Conservation (phyloP, 768 basidiomycete genomes). For the Phylloporus sp. region DNA sequence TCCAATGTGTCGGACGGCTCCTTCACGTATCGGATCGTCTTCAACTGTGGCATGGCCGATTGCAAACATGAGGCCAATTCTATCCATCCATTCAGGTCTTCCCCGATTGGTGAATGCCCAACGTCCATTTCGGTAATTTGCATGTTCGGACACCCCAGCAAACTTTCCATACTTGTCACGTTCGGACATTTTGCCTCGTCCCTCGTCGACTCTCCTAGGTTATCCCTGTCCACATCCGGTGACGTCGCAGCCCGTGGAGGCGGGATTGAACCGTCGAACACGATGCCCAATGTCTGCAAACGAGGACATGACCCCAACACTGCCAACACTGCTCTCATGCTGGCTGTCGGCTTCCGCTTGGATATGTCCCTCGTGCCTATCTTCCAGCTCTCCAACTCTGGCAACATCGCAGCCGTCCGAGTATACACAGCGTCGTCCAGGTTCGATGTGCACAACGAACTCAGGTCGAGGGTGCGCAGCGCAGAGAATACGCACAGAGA, state of each 20-base stretch:
- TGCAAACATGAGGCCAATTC: slow-evolving; percentile 8
- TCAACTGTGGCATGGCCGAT: slow-evolving; percentile 9
- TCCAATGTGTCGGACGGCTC: neutral
- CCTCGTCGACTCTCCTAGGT: neutral
- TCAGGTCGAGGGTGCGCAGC: slow-evolving; percentile 6
- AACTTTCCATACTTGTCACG: neutral
- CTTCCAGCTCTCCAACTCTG: slow-evolving; percentile 10
- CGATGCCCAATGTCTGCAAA: slow-evolving; percentile 9
- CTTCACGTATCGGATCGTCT: neutral
- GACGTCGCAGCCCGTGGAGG: neutral
- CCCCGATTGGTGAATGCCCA: slow-evolving; percentile 11
- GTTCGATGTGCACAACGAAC: slow-evolving; percentile 4
- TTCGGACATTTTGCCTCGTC: neutral
- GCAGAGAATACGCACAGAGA: slow-evolving; percentile 7
- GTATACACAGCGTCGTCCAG: slow-evolving; percentile 12
- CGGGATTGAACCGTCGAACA: slow-evolving; percentile 13
- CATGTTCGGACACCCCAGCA: neutral
- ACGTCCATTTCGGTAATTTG: slow-evolving; percentile 10
- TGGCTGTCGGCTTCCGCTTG: slow-evolving; percentile 7
- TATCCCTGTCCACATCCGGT: too few species aligned
- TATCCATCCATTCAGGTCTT: neutral
- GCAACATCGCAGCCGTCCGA: slow-evolving; percentile 7
- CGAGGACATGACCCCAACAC: slow-evolving; percentile 9
- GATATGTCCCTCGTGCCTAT: slow-evolving; percentile 2
- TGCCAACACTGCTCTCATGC: slow-evolving; percentile 10